A percentile compares a stretch with the other conserved stretches of the same genome.
Conservation (phyloP, 83 land plant genomes). For the Picea mariana region DNA sequence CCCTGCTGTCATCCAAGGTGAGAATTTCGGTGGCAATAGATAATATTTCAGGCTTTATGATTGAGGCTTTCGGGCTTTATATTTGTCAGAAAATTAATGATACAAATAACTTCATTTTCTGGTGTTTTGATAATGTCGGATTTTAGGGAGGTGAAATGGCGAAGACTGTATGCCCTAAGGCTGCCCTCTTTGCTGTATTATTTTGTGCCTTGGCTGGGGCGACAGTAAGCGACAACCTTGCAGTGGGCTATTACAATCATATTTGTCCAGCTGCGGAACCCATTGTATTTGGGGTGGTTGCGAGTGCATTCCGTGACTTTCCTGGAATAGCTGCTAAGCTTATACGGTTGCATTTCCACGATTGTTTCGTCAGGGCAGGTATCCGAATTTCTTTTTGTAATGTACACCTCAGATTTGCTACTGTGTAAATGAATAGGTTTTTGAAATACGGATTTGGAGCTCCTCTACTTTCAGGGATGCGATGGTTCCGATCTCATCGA, state of each 20-base stretch:
- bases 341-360: slow-evolving; percentile 47
- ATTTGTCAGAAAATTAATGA: no score
- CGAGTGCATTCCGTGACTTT: not conserved
- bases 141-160: not conserved
- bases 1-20: no score
- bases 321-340: slow-evolving; percentile 33
- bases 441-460: no score
- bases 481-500: slow-evolving; percentile 66
- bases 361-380: slow-evolving; percentile 47
- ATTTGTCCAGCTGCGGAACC: slow-evolving; percentile 21
- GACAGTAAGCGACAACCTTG: not conserved
- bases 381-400: no score
- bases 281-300: slow-evolving; percentile 6
- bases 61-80: no score
- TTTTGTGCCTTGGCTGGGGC: not conserved
- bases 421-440: no score
- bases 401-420: no score
- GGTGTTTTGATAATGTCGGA: no score
- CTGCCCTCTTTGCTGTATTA: not conserved
- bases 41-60: no score
- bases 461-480: slow-evolving; percentile 39
- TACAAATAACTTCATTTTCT: no score
- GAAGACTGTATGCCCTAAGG: not conserved
- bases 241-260: slow-evolving; percentile 26
- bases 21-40: no score